Percentiles rank a stretch among this genome's conserved stretches.
Conservation (phyloP, 2,329 filamentous ascomycete species). For the Orbilia brochopaga region DNA sequence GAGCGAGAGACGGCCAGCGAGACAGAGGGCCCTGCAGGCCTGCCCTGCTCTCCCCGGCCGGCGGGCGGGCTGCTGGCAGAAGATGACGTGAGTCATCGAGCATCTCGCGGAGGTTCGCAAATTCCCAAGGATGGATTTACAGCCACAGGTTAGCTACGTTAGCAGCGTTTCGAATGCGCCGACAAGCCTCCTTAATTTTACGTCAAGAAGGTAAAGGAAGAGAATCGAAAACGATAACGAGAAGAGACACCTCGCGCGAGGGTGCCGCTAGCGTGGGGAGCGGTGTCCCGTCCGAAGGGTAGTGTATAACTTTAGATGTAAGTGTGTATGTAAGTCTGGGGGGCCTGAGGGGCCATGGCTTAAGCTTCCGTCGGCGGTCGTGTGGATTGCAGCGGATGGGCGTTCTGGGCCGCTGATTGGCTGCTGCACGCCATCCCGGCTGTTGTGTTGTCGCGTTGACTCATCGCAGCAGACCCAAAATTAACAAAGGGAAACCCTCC, state of each 20-base stretch:
- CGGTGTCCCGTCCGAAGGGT: conserved; percentile 17
- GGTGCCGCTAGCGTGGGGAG: conserved; percentile 41
- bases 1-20: too few relatives aligned
- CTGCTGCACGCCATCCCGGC: not conserved
- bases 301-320: too few relatives aligned
- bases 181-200: conserved; percentile 50
- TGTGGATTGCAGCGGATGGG: conserved; percentile 28
- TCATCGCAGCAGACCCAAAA: conserved; percentile 24
- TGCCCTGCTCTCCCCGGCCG: too few relatives aligned
- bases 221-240: conserved; percentile 40
- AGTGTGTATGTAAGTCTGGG: too few relatives aligned
- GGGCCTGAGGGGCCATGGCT: conserved; percentile 43
- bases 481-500: too few relatives aligned
- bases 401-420: conserved; percentile 23
- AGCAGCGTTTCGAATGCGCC: conserved; percentile 38
- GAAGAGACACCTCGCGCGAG: conserved; percentile 19
- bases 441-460: conserved; percentile 39
- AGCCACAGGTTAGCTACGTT: conserved; percentile 23
- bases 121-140: conserved; percentile 31
- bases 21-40: too few relatives aligned
- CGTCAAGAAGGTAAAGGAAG: conserved; percentile 20
- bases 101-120: conserved; percentile 50
- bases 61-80: conserved; percentile 20
- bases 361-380: conserved; percentile 24
- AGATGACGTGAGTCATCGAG: conserved; percentile 47